These are phyloP conservation scores for Huntiella bhutanensis DNA, from an alignment of 2,329 filamentous ascomycete genomes.

Conservation along the genomic window DNA sequence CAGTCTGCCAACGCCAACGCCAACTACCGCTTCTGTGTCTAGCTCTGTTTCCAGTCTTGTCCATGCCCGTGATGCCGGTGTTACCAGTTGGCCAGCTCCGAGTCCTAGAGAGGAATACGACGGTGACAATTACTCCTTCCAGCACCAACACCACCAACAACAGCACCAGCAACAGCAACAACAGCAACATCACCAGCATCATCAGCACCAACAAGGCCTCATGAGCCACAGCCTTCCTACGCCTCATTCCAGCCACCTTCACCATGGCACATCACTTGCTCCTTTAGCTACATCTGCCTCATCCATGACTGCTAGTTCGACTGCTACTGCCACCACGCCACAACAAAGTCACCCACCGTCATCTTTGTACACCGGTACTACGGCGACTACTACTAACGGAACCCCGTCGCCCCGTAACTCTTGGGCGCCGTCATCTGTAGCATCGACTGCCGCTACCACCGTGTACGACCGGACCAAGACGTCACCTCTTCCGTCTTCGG, in stretches of 20 bases:
- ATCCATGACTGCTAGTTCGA: not conserved
- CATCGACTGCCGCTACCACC: constrained; percentile 1
- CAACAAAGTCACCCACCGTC: not conserved
- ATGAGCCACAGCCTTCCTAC: not conserved
- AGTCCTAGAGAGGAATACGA: constrained; percentile 24
- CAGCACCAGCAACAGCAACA: constrained; percentile 7
- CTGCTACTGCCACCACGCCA: not conserved
- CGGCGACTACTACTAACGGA: not conserved
- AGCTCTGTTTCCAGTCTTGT: constrained; percentile 4
- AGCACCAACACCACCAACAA: not conserved
- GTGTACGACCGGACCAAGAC: not conserved
- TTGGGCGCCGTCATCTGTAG: not conserved
- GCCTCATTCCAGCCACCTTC: not conserved
- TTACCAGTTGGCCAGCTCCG: constrained; percentile 16
- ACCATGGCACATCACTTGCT: not conserved
- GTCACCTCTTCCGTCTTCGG: not conserved
- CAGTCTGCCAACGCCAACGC: not conserved
- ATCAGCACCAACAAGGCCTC: not conserved
- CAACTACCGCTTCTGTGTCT: constrained; percentile 2
- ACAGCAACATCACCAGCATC: constrained; percentile 13
- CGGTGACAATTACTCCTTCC: constrained; percentile 17
- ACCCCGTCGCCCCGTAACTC: not conserved
- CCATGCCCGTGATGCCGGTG: constrained; percentile 14
- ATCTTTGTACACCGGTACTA: not conserved
- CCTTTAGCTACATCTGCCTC: not conserved